Conservation (phyloP, 108 stramenopile species). For the Cylindrotheca closterium region DNA sequence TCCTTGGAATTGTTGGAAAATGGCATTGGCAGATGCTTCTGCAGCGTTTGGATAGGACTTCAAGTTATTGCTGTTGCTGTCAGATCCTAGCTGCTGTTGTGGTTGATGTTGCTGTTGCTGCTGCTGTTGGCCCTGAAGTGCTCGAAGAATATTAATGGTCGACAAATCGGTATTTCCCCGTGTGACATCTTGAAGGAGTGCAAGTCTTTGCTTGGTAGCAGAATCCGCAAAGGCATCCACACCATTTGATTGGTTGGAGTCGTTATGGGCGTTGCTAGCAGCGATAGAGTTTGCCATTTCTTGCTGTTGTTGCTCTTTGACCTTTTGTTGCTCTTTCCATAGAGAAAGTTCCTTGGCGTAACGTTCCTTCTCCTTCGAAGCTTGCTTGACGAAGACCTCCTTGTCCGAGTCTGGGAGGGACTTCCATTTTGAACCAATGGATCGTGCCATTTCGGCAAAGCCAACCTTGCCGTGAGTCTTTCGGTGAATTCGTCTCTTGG, state of each 20-base stretch:
- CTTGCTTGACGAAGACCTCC: slow-evolving; percentile 20
- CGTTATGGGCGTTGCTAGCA: background rate
- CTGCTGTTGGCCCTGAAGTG: slow-evolving; percentile 13
- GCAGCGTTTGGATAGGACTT: slow-evolving; percentile 25
- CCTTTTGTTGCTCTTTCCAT: slow-evolving; percentile 38
- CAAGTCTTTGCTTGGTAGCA: background rate
- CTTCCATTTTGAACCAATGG: slow-evolving; percentile 68
- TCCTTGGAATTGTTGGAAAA: slow-evolving; percentile 19
- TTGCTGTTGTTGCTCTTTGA: background rate
- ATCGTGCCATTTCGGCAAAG: slow-evolving; percentile 68
- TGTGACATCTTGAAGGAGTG: background rate
- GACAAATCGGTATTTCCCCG: slow-evolving; percentile 1
- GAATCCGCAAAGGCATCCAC: background rate
- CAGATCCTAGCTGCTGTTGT: background rate
- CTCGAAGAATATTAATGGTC: slow-evolving; percentile 19
- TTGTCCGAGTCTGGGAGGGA: slow-evolving; percentile 13
- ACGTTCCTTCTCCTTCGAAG: slow-evolving; percentile 33
- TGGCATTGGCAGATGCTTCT: slow-evolving; percentile 30
- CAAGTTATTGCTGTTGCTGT: background rate
- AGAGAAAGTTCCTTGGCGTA: slow-evolving; percentile 32
- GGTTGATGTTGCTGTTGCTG: slow-evolving; percentile 8
- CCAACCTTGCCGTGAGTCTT: slow-evolving; percentile 82
- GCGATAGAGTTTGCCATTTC: background rate
- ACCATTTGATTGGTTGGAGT: too few relatives aligned
- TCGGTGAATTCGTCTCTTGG: slow-evolving; percentile 56